These are phyloP conservation scores for Zymoseptoria passerinii DNA, from an alignment of 2,329 filamentous ascomycete species.

Conservation along the genomic window DNA sequence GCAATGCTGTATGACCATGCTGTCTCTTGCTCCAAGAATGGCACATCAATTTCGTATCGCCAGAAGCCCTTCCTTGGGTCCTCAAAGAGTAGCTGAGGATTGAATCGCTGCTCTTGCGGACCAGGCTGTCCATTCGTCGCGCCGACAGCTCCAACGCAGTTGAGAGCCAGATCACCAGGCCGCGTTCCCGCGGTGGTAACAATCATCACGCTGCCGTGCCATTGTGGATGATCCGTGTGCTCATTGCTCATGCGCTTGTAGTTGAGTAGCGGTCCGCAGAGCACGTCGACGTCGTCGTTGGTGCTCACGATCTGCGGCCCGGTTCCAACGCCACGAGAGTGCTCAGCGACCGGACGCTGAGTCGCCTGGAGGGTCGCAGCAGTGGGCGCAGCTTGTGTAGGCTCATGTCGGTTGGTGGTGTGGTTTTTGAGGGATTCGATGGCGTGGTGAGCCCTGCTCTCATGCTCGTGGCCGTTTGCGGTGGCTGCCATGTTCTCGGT, in stretches of 20 bases:
- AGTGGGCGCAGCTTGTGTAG: background rate
- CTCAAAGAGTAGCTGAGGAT: conserved; percentile 51
- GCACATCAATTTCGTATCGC: conserved; percentile 53
- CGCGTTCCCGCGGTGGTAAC: conserved; percentile 66
- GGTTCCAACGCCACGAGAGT: conserved; percentile 31
- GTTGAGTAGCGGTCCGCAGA: conserved; percentile 68
- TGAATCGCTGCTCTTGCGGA: conserved; percentile 28
- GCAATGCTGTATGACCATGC: conserved; percentile 72
- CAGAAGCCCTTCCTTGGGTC: conserved; percentile 52
- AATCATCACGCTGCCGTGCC: conserved; percentile 80
- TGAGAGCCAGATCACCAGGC: conserved; percentile 53
- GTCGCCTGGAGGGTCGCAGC: background rate
- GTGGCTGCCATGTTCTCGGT: conserved; percentile 1
- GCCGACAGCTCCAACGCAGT: conserved; percentile 40
- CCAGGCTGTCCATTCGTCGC: conserved; percentile 21
- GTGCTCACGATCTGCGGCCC: conserved; percentile 39
- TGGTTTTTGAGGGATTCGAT: conserved; percentile 6
- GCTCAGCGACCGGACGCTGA: background rate
- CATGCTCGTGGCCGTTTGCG: conserved; percentile 2
- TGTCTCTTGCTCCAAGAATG: conserved; percentile 62
- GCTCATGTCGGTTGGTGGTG: background rate
- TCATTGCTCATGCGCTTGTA: conserved; percentile 63
- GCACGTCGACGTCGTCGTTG: conserved; percentile 44
- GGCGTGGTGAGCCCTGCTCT: conserved; percentile 5
- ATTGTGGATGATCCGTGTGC: conserved; percentile 42